Evolutionary conservation across 768 basidiomycete genomes (phyloP).

Genomic region (Pisolithus sp.): DNA sequence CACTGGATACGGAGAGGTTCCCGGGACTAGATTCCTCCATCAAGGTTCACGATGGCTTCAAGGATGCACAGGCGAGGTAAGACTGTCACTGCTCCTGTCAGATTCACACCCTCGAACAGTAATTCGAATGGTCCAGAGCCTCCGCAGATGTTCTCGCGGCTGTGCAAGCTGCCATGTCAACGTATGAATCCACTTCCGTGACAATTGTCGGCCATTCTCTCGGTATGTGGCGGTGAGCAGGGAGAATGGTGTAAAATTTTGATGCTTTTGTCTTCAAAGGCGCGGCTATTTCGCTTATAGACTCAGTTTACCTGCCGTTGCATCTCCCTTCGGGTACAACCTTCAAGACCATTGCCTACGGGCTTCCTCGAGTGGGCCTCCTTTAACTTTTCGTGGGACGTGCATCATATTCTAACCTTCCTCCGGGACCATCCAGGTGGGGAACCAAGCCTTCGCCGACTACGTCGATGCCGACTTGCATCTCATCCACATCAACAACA

Average conservation of each 20-base stretch:
- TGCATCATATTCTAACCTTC: background rate
- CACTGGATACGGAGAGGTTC: constrained; percentile 38
- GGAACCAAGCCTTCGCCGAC: constrained; percentile 56
- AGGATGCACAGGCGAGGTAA: constrained; percentile 37
- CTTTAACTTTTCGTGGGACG: background rate
- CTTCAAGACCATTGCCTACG: constrained; percentile 29
- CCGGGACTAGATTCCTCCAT: constrained; percentile 41
- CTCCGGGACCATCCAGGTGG: constrained; percentile 26
- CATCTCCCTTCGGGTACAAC: constrained; percentile 28
- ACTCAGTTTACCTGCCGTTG: constrained; percentile 35
- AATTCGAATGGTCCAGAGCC: constrained; percentile 22
- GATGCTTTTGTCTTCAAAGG: constrained; percentile 12
- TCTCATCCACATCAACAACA: constrained; percentile 53
- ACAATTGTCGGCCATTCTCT: constrained; percentile 42
- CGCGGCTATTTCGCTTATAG: constrained; percentile 33
- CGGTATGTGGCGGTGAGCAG: constrained; percentile 14
- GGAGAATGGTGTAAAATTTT: background rate
- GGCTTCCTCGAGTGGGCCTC: constrained; percentile 29
- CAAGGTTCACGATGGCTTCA: constrained; percentile 44
- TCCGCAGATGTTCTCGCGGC: constrained; percentile 38
- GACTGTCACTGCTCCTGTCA: constrained; percentile 3
- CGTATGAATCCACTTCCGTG: constrained; percentile 30
- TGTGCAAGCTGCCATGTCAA: constrained; percentile 35
- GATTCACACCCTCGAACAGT: background rate
- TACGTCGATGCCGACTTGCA: constrained; percentile 42